These are phyloP conservation scores for Mortierella sp. DNA, from an alignment of 371 early-diverging fungal genomes.

Conservation along the genomic window DNA sequence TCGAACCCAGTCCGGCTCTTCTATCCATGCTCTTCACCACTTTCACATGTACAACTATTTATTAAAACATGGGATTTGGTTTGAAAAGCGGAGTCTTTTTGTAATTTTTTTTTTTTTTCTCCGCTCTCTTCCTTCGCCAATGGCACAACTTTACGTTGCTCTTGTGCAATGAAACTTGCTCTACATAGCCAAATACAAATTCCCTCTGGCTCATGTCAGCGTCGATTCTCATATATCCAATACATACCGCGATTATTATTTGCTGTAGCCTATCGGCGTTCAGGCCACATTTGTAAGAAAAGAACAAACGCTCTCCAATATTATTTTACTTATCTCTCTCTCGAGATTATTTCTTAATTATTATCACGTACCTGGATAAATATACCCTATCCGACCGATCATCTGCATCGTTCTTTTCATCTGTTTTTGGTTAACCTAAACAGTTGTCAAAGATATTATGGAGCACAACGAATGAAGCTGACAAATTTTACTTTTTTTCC, in stretches of 20 bases:
- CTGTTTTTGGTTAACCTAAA: not conserved
- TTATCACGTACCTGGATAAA: not conserved
- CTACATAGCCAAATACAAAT: slow-evolving; percentile 1
- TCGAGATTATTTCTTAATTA: not conserved
- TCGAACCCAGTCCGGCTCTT: slow-evolving; percentile 18
- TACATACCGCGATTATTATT: not conserved
- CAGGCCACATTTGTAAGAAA: slow-evolving; percentile 17
- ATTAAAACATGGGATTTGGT: not conserved
- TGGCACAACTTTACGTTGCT: slow-evolving; percentile 4
- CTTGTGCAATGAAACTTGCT: not conserved
- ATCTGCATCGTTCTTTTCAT: not conserved
- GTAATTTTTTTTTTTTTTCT: too few species aligned
- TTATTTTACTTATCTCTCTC: not conserved
- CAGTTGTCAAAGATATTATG: not conserved
- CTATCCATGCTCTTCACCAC: not conserved
- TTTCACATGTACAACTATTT: slow-evolving; percentile 1
- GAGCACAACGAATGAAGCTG: slow-evolving; percentile 4
- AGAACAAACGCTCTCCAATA: not conserved
- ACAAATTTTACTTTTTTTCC: not conserved
- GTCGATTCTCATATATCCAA: not conserved
- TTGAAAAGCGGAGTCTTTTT: not conserved
- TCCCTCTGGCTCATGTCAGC: slow-evolving; percentile 6
- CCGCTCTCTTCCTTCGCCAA: not conserved
- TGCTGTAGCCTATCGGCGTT: slow-evolving; percentile 18
- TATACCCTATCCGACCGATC: not conserved